phyloP scores from a whole-genome alignment of 768 basidiomycete genomes.

The Candolleomyces efflorescens region DNA sequence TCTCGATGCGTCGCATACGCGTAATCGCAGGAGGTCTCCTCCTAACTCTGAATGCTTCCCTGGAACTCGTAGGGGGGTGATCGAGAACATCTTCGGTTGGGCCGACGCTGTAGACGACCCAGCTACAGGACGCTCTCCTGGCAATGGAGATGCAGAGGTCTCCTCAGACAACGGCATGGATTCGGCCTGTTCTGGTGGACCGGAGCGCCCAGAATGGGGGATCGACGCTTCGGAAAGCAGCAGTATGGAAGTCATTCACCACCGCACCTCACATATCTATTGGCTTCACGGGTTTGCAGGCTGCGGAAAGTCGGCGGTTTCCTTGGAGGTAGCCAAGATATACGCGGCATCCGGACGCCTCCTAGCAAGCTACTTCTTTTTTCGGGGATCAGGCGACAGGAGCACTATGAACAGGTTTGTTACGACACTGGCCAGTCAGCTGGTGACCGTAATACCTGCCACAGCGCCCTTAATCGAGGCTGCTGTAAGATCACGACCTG shows the following conservation, averaged over 20 bases:
- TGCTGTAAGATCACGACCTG: neutral
- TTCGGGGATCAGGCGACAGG: neutral
- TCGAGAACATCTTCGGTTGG: neutral
- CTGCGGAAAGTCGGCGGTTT: slow-evolving; percentile 1
- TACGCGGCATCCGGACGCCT: neutral
- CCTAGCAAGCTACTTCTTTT: slow-evolving; percentile 2
- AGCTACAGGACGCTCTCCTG: neutral
- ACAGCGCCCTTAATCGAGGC: neutral
- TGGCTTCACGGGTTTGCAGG: slow-evolving; percentile 5
- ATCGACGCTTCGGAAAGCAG: neutral
- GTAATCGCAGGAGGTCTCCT: neutral
- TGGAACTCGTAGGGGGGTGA: neutral
- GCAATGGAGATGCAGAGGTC: neutral
- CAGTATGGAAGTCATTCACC: neutral
- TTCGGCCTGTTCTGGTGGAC: neutral
- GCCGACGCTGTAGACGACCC: neutral
- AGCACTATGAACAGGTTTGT: neutral
- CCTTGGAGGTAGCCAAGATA: neutral
- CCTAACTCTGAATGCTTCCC: neutral
- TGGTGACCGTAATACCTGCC: neutral
- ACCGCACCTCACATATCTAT: neutral
- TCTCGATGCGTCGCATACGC: neutral
- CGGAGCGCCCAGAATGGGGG: neutral
- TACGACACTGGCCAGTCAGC: neutral
- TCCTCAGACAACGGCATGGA: neutral